A percentile compares a stretch with the other conserved stretches of the same genome.
phyloP scores from a whole-genome alignment of 345 rosid genomes.

The Litchi chinensis region DNA sequence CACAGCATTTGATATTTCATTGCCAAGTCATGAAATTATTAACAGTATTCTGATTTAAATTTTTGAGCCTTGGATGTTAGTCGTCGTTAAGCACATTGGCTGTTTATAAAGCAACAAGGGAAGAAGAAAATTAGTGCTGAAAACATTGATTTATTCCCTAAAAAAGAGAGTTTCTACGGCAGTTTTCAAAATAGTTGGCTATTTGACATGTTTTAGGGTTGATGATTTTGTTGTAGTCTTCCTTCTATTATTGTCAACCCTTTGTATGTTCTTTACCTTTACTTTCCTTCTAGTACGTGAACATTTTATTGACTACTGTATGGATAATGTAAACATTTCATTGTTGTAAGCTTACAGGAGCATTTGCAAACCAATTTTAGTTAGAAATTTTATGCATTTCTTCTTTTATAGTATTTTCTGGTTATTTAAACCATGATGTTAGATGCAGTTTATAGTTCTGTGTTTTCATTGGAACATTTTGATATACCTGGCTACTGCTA shows the following conservation, averaged over 20 bases:
- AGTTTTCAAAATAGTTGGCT: neutral
- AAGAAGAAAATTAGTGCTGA: neutral
- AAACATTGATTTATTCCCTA: neutral
- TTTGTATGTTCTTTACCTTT: neutral
- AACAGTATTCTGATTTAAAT: neutral
- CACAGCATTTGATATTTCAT: neutral
- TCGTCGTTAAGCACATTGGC: neutral
- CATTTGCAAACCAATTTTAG: neutral
- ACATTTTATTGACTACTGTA: neutral
- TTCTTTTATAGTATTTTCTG: neutral
- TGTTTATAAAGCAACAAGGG: neutral
- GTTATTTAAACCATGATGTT: neutral
- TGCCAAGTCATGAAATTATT: neutral
- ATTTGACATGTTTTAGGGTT: neutral
- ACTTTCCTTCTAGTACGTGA: neutral
- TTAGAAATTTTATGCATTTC: neutral
- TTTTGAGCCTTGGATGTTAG: neutral
- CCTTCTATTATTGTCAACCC: constrained; percentile 8
- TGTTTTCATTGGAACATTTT: constrained; percentile 9
- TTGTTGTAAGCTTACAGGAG: neutral
- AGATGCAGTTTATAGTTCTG: neutral
- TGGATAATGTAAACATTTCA: neutral
- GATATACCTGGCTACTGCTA: constrained; percentile 18
- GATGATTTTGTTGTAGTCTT: constrained; percentile 5
- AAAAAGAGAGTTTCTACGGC: neutral